A percentile compares a stretch with the other conserved stretches of the same genome.
phyloP scores from a whole-genome alignment of 2,329 filamentous ascomycete genomes.

The Balansia obtecta region DNA sequence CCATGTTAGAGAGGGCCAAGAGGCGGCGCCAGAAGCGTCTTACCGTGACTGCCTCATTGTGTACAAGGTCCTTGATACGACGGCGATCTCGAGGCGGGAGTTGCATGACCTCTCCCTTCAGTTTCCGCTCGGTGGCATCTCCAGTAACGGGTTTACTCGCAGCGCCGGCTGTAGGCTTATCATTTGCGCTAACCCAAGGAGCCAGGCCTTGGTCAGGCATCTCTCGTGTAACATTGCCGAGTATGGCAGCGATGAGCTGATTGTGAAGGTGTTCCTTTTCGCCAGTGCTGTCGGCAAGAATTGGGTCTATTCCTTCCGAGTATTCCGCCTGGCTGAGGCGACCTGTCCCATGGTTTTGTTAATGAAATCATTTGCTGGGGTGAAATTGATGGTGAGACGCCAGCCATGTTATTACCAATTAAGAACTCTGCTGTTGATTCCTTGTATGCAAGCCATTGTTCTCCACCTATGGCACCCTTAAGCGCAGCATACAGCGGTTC shows the following conservation, averaged over 20 bases:
- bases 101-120: conserved; percentile 61
- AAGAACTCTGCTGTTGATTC: conserved; percentile 50
- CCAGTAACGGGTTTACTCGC: conserved; percentile 51
- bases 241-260: conserved; percentile 53
- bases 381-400: background rate
- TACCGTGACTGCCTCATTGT: conserved; percentile 39
- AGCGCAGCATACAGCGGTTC: conserved; percentile 52
- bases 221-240: conserved; percentile 57
- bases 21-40: background rate
- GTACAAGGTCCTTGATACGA: conserved; percentile 51
- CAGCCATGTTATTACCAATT: conserved; percentile 32
- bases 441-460: conserved; percentile 54
- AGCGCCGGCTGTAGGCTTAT: conserved; percentile 46
- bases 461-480: conserved; percentile 44
- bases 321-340: conserved; percentile 52
- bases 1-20: conserved; percentile 9
- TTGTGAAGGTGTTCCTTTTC: conserved; percentile 55
- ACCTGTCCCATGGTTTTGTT: conserved; percentile 28
- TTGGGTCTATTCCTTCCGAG: conserved; percentile 45
- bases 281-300: conserved; percentile 43
- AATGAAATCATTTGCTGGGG: conserved; percentile 11
- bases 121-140: conserved; percentile 50
- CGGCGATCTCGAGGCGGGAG: conserved; percentile 53
- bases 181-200: conserved; percentile 60
- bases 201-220: conserved; percentile 56